Conservation (phyloP, 192 early-diverging fungal genomes). For the Coemansia sp. region DNA sequence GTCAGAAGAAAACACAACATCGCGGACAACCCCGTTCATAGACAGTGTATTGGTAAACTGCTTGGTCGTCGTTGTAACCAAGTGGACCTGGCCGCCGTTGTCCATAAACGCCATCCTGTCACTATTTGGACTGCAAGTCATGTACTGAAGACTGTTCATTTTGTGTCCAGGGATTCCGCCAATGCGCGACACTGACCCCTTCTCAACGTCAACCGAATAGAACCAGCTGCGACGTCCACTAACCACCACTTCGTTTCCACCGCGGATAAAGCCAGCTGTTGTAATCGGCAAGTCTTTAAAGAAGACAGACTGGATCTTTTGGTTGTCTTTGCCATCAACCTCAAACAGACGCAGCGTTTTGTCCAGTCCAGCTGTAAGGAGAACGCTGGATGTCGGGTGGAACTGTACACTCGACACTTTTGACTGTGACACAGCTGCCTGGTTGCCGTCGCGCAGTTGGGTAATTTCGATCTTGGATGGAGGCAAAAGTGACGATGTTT, state of each 20-base stretch:
- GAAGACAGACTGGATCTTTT: slow-evolving; percentile 84
- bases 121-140: slow-evolving; percentile 66
- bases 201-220: slow-evolving; percentile 83
- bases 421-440: slow-evolving; percentile 43
- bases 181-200: slow-evolving; percentile 65
- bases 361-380: slow-evolving; percentile 88
- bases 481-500: slow-evolving; percentile 13
- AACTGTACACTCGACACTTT: slow-evolving; percentile 71
- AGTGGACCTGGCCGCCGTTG: slow-evolving; percentile 74
- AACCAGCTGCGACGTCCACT: slow-evolving; percentile 78
- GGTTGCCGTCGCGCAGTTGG: slow-evolving; percentile 40
- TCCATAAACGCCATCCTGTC: slow-evolving; percentile 77
- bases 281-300: slow-evolving; percentile 87
- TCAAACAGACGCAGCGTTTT: slow-evolving; percentile 84
- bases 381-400: slow-evolving; percentile 85
- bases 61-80: slow-evolving; percentile 75
- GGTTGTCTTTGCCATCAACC: slow-evolving; percentile 90
- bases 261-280: slow-evolving; percentile 69
- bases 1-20: slow-evolving; percentile 77
- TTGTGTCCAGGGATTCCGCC: slow-evolving; percentile 71
- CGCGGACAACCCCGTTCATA: slow-evolving; percentile 80
- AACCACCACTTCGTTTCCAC: slow-evolving; percentile 71
- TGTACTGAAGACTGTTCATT: slow-evolving; percentile 71
- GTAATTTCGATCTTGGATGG: slow-evolving; percentile 22
- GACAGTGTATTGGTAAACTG: slow-evolving; percentile 87